Evolutionary conservation across 2,329 filamentous ascomycete genomes (phyloP), one percentile per base, ranked within the genome.

Genomic region (Septoria petroselini): DNA sequence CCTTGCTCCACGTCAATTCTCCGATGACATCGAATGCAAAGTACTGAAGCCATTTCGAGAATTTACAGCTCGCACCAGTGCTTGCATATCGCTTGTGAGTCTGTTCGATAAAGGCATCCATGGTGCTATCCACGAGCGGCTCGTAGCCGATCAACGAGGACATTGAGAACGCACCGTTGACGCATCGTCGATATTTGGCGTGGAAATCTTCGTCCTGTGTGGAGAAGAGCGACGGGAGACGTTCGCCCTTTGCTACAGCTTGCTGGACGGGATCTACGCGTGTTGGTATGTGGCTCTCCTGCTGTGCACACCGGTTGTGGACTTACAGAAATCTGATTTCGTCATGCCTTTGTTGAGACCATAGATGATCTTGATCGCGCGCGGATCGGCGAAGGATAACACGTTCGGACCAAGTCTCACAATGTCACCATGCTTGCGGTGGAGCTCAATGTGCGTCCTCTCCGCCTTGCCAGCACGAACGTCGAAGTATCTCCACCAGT

Each of bases 21-120:
- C 85, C 85, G 54, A 89, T 89, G 11, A 90, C 86, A 63, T 91
- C 87, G 61, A 91, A 91, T 0, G 87, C 87, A 59, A 87, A 90
- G 64, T 83, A 90, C 62, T 91, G 86, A 50, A 91, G 71, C 86
- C 86, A 90, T 50, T 76, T 73, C 1, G 81, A 80, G 48, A 88
- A 84, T 62, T 87, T 79, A 61, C 83, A 86, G 18, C 69, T 69
- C 21, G 58, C 54, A 9, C 71, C 68, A 0, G 70, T 70, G 3
- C 65, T 65, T 7, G 69, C 69, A 57, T 71, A 77, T 25, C 71
- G 60, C 17, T 67, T 61, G 37, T 71, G 63, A 1, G 73, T 76
- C 54, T 72, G 70, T 49, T 72, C 68, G 35, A 91, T 76, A 65
- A 90, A 91, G 2, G 87, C 71, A 55, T 81, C 79, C 0, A 85